Base-by-base conservation (phyloP, 805 yeast species). In the Starmerella powellii region DNA sequence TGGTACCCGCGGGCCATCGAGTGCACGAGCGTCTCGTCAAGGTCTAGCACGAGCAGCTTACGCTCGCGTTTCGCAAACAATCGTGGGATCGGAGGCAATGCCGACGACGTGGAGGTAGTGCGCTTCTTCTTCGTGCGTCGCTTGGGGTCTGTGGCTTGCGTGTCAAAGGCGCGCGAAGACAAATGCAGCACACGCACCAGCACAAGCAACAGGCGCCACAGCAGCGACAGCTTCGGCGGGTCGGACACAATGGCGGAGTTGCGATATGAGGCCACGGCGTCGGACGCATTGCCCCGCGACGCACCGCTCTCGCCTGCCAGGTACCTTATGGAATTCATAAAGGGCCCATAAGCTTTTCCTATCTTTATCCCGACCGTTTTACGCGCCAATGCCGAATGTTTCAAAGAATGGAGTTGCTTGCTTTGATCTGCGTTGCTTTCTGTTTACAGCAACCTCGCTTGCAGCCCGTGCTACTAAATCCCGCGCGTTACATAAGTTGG, bases 21-120 rank as follows among this genome's bases (percentile, higher is more conserved):
- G 59, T 91, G 98, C 43, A 91, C 86, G 42, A 91, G 65, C 0
- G 98, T 91, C 56, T 91, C 98, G 61, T 88, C 98, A 24, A 91
- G 70, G 58, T 91, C 98, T 19, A 91, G 66, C 1, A 91, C 81
- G 24, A 91, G 67, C 0, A 85, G 79, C 56, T 85, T 86, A 23
- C 49, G 46, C 34, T 38, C 36, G 19, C 39, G 29, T 2, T 35
- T 39, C n/a, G 35, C 34, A 10, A 48, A 38, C 38, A 48, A 34
- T 23, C 40, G 30, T 13, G 50, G 43, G 16, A 48, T 41, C n/a
- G 49, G 31, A 15, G 51, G 51, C 36, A 48, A 21, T 6, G 40
- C 24, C 4, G 32, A 6, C 19, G 31, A 31, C 10, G 32, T 6
- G 10, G 26, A 27, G 26, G 10, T 8, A 15, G 41, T 23, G 27